Percentiles rank a stretch among this genome's conserved stretches.
Evolutionary conservation across 495 filamentous ascomycete species (phyloP).

Genomic region (Trypethelium eluteriae): DNA sequence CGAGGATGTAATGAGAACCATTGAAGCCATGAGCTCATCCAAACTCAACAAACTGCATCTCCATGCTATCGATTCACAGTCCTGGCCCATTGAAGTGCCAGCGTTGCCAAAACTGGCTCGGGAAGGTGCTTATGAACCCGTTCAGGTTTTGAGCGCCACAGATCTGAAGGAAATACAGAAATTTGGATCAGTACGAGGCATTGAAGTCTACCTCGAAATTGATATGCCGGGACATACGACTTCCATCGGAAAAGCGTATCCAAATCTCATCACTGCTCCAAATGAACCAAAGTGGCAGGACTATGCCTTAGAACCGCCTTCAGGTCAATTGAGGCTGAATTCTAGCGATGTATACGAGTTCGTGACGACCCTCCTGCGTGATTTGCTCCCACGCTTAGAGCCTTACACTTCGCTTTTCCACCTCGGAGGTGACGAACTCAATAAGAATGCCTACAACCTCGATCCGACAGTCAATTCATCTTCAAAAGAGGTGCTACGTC

Average conservation of each 20-base stretch:
- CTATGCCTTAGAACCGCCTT: constrained; percentile 68
- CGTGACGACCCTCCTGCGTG: constrained; percentile 59
- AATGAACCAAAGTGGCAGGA: constrained; percentile 57
- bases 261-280: constrained; percentile 65
- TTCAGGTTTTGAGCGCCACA: constrained; percentile 53
- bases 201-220: constrained; percentile 68
- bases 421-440: constrained; percentile 77
- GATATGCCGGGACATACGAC: constrained; percentile 78
- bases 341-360: constrained; percentile 56
- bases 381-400: constrained; percentile 59
- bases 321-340: constrained; percentile 67
- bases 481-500: constrained; percentile 50
- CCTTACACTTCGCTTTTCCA: constrained; percentile 68
- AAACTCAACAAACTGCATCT: constrained; percentile 75
- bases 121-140: constrained; percentile 59
- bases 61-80: constrained; percentile 74
- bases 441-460: constrained; percentile 60
- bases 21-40: constrained; percentile 64
- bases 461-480: constrained; percentile 63
- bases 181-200: constrained; percentile 58
- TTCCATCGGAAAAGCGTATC: constrained; percentile 53
- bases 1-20: constrained; percentile 54
- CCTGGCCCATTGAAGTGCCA: constrained; percentile 74
- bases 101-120: constrained; percentile 58
- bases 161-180: constrained; percentile 57